Conservation (phyloP, 2,329 filamentous ascomycete genomes). For the Fragosphaeria purpurea region DNA sequence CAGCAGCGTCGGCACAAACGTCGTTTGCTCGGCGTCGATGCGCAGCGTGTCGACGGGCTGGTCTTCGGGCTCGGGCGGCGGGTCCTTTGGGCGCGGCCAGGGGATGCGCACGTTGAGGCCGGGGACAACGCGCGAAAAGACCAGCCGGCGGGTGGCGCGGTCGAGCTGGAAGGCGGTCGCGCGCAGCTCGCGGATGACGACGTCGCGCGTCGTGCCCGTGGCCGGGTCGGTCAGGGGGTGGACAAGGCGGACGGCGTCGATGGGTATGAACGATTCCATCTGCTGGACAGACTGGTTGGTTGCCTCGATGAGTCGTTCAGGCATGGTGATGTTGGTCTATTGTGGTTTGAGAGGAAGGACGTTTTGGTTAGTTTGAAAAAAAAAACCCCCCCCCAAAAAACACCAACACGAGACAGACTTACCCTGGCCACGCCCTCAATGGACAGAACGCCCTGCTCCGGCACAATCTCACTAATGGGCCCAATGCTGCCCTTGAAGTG, state of each 20-base stretch:
- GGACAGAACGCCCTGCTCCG: slow-evolving; percentile 45
- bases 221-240: slow-evolving; percentile 58
- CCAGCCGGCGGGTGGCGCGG: slow-evolving; percentile 35
- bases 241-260: slow-evolving; percentile 71
- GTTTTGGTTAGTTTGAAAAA: neutral
- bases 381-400: neutral
- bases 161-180: slow-evolving; percentile 40
- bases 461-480: slow-evolving; percentile 48
- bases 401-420: slow-evolving; percentile 21
- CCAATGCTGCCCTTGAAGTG: slow-evolving; percentile 78
- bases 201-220: slow-evolving; percentile 59
- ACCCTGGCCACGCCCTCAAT: slow-evolving; percentile 57
- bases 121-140: slow-evolving; percentile 52
- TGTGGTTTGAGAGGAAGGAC: neutral
- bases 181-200: slow-evolving; percentile 64
- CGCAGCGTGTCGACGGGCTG: slow-evolving; percentile 61
- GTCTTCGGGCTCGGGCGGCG: slow-evolving; percentile 41
- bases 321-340: slow-evolving; percentile 29
- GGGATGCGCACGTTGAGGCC: slow-evolving; percentile 65
- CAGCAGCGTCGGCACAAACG: slow-evolving; percentile 70
- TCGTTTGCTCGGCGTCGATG: slow-evolving; percentile 62
- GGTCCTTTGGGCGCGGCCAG: slow-evolving; percentile 50
- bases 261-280: slow-evolving; percentile 48
- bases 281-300: slow-evolving; percentile 30
- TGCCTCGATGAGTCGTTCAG: slow-evolving; percentile 28